Base-by-base conservation (phyloP, 106 monocot species). In the Amphibolis antarctica region DNA sequence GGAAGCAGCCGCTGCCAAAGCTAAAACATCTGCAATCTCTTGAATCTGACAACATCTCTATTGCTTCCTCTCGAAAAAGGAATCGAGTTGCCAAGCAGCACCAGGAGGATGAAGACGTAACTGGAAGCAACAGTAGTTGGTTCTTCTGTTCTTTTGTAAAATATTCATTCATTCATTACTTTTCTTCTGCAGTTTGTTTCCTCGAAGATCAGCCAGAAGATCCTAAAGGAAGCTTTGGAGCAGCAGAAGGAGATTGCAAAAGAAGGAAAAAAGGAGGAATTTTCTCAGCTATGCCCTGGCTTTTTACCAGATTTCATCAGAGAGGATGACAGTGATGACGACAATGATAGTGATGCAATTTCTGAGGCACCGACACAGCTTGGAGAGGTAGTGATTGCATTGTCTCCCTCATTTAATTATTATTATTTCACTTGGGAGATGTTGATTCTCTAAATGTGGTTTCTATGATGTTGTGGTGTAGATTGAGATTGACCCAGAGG, bases 401-500 rank as follows among this genome's bases (percentile, higher is more conserved):
- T 31, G 42, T 20, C 15, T 5, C 43, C 4, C 22, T 44, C 14
- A 0, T 12, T 70, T 60, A n/a, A n/a, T n/a, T n/a, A n/a, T n/a
- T n/a, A n/a, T n/a, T n/a, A n/a, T n/a, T n/a, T n/a, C n/a, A n/a
- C n/a, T n/a, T n/a, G n/a, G n/a, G n/a, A n/a, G n/a, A n/a, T n/a
- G n/a, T n/a, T n/a, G n/a, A n/a, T n/a, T n/a, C n/a, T n/a, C 36
- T 36, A 36, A 50, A 11, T 62, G 43, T 43, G 62, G 12, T 64
- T 63, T 28, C 9, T 72, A 26, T 62, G 2, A 29, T 30, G 49
- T 36, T 59, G 14, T 43, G 46, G 25, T 42, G 46, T 67, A 98
- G 96, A 59, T 77, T 72, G 85, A 85, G 62, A 82, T 98, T 36
- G 72, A 88, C 53, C 87, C 85, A 67, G 91, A 91, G 54, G 98